Percentiles rank a stretch among this genome's conserved stretches.
These are phyloP conservation scores for Calocera viscosa DNA, from an alignment of 768 basidiomycete genomes.

Conservation along the genomic window DNA sequence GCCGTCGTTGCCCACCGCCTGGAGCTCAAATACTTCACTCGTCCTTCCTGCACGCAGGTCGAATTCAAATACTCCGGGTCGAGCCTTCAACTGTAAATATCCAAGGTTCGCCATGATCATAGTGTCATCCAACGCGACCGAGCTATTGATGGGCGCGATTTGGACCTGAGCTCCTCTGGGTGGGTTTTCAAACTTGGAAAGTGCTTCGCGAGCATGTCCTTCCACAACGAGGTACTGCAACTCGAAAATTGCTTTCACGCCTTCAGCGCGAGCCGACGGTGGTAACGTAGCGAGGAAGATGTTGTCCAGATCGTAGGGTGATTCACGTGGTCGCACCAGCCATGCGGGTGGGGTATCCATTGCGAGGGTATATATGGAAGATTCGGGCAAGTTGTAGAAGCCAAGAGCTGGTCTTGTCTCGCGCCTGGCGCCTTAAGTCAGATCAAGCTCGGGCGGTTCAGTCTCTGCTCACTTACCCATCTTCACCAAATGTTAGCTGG, in stretches of 20 bases:
- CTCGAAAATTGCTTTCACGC: constrained; percentile 67
- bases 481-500: constrained; percentile 46
- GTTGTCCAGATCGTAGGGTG: constrained; percentile 89
- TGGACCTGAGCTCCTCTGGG: constrained; percentile 89
- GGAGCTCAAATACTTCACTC: constrained; percentile 63
- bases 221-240: constrained; percentile 88
- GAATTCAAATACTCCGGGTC: constrained; percentile 74
- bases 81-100: constrained; percentile 90
- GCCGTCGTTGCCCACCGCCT: constrained; percentile 79
- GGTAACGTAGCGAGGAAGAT: constrained; percentile 65
- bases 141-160: constrained; percentile 39
- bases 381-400: constrained; percentile 63
- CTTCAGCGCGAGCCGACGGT: constrained; percentile 37
- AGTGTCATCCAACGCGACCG: constrained; percentile 57
- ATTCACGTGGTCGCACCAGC: constrained; percentile 82
- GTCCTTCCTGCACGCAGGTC: constrained; percentile 75
- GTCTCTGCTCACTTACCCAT: constrained; percentile 42
- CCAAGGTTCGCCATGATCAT: constrained; percentile 89
- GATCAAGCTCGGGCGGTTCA: background rate
- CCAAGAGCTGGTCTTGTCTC: constrained; percentile 46
- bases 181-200: constrained; percentile 39
- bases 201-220: constrained; percentile 76
- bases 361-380: constrained; percentile 86
- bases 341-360: constrained; percentile 87
- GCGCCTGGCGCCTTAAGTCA: constrained; percentile 29